phyloP scores from a whole-genome alignment of 1,284 basidiomycete species.

The Clitocybe nebularis region DNA sequence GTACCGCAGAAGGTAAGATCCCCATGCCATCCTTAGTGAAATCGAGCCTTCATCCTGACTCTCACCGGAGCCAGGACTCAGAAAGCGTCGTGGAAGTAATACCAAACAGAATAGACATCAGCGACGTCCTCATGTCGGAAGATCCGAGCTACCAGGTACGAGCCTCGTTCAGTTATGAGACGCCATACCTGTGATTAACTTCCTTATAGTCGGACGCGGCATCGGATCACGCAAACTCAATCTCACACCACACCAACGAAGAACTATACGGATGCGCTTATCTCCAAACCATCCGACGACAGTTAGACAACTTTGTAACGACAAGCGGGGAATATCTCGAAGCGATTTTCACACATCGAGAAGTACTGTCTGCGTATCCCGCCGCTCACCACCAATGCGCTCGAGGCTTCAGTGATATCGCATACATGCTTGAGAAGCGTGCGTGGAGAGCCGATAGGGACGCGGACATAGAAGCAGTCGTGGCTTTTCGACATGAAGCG shows the following conservation, averaged over 20 bases:
- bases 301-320: slow-evolving; percentile 49
- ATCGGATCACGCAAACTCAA: slow-evolving; percentile 40
- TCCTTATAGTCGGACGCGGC: slow-evolving; percentile 38
- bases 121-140: slow-evolving; percentile 34
- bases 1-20: slow-evolving; percentile 26
- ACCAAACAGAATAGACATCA: slow-evolving; percentile 17
- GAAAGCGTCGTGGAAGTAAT: slow-evolving; percentile 18
- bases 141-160: slow-evolving; percentile 37
- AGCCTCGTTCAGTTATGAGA: no score
- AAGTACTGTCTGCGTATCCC: slow-evolving; percentile 57
- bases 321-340: slow-evolving; percentile 72
- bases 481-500: slow-evolving; percentile 62
- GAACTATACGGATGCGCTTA: slow-evolving; percentile 51
- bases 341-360: slow-evolving; percentile 69
- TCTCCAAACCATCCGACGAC: slow-evolving; percentile 55
- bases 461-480: slow-evolving; percentile 60
- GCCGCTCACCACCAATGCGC: slow-evolving; percentile 58
- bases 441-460: slow-evolving; percentile 66
- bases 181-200: no score
- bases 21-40: not conserved
- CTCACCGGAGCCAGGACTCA: slow-evolving; percentile 37
- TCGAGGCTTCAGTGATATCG: slow-evolving; percentile 58
- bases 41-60: slow-evolving; percentile 13
- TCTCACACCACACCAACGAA: slow-evolving; percentile 35
- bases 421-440: slow-evolving; percentile 52